Evolutionary conservation across 345 rosid genomes (phyloP).

Genomic region (Geranium brycei): DNA sequence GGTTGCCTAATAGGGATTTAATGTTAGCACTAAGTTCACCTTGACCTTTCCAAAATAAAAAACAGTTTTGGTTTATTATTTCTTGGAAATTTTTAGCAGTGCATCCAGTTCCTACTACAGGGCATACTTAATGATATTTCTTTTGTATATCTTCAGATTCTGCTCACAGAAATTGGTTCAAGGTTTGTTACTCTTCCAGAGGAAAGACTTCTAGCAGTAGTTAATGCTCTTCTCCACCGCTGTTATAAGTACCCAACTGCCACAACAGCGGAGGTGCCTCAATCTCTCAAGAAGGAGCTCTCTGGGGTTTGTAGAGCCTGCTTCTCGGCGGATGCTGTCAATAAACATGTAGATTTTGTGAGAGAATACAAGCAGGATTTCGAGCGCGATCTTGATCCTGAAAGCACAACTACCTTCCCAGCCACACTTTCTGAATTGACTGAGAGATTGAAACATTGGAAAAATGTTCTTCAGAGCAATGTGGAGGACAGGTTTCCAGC

Average conservation of each 20-base stretch:
- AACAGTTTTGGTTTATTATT: too few species aligned
- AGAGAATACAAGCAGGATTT: constrained; percentile 95
- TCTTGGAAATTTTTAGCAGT: too few species aligned
- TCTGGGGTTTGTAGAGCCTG: constrained; percentile 98
- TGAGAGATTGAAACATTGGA: constrained; percentile 85
- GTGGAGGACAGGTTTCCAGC: constrained; percentile 98
- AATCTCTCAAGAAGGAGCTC: constrained; percentile 94
- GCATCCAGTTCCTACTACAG: not conserved
- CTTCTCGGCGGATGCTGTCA: constrained; percentile 96
- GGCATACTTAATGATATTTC: constrained; percentile 5
- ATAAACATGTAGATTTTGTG: constrained; percentile 94
- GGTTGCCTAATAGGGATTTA: too few species aligned
- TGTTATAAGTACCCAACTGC: constrained; percentile 99
- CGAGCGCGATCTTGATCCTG: constrained; percentile 97
- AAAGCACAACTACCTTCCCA: constrained; percentile 85
- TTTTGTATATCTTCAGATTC: constrained; percentile 40
- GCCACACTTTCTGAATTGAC: constrained; percentile 83
- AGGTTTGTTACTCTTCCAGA: constrained; percentile 94
- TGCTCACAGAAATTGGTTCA: constrained; percentile 91
- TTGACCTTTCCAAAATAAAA: too few species aligned
- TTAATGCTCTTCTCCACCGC: constrained; percentile 96
- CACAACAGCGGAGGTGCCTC: constrained; percentile 96
- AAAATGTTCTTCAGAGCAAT: constrained; percentile 92
- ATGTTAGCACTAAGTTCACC: too few species aligned
- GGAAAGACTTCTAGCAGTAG: constrained; percentile 95